Percentiles rank a stretch among this genome's conserved stretches.
Evolutionary conservation across 306 rosid species (phyloP).

Genomic region (Cucurbita argyrosperma): DNA sequence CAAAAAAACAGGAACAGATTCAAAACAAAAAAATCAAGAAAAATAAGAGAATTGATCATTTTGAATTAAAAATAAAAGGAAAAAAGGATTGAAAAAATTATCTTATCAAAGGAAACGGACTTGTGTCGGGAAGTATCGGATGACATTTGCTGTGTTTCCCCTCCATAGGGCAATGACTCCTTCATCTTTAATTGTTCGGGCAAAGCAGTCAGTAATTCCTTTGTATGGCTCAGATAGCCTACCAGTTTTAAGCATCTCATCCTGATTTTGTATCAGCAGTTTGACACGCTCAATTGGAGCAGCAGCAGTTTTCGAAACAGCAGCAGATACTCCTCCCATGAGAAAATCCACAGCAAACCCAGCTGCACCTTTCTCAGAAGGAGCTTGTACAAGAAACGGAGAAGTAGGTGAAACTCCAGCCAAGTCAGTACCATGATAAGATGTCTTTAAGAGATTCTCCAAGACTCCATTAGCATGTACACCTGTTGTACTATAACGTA

Average conservation of each 20-base stretch:
- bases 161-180: slow-evolving; percentile 73
- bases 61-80: neutral
- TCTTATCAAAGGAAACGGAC: slow-evolving; percentile 19
- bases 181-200: slow-evolving; percentile 69
- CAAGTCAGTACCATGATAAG: slow-evolving; percentile 22
- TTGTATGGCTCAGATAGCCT: slow-evolving; percentile 73
- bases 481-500: slow-evolving; percentile 17
- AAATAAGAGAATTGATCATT: neutral
- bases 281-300: slow-evolving; percentile 87
- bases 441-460: slow-evolving; percentile 17
- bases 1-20: neutral
- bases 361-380: slow-evolving; percentile 47
- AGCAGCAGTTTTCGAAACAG: slow-evolving; percentile 83
- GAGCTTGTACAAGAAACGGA: slow-evolving; percentile 38
- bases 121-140: slow-evolving; percentile 90
- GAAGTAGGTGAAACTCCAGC: slow-evolving; percentile 19
- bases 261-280: slow-evolving; percentile 73
- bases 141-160: slow-evolving; percentile 86
- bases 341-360: slow-evolving; percentile 52
- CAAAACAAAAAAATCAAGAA: neutral
- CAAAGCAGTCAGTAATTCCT: slow-evolving; percentile 74
- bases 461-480: slow-evolving; percentile 26
- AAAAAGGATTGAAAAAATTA: neutral
- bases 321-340: slow-evolving; percentile 95
- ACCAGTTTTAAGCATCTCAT: slow-evolving; percentile 70